Base-by-base conservation (phyloP, 179 eudicot species). In the Amaranthus tricolor region DNA sequence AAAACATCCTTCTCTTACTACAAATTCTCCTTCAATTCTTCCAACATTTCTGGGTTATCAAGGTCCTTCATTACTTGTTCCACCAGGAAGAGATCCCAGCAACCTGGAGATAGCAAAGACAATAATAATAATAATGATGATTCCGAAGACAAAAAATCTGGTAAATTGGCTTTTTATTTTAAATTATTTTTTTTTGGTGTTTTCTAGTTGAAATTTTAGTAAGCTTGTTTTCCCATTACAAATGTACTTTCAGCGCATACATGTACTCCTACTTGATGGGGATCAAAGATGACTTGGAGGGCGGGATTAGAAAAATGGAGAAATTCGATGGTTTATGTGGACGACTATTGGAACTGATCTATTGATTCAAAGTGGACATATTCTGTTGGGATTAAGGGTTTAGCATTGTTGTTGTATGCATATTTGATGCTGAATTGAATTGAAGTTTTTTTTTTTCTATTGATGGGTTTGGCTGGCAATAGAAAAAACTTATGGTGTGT, bases 51-150 rank as follows among this genome's bases (percentile, higher is more conserved):
- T 62, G 53, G 20, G 48, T 62, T 15, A 21, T 69, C 57, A 10
- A 24, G 75, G 8, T 68, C 82, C 16, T 81, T 79, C 75, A 71
- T 10, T 24, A 69, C 85, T 55, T 70, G 55, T 51, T 85, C 86
- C 66, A 76, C 87, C 16, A 73, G 24, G 60, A 73, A 71, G 43
- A 67, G 57, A 77, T 72, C 84, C 54, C 84, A 68, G 56, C 58
- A 75, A 57, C 79, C 82, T 31, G 76, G 60, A 49, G 70, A 67
- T 71, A 79, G 81, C 51, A 81, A 71, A 67, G 85, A 78, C 69
- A 24, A 64, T 69, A 44, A 82, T 69, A 44, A 62, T 64, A 24
- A 64, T 69, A 44, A 82, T 69, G 49, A 62, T 64, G 62, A 63
- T 49, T 59, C 83, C 45, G 78, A 79, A n/a, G 74, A 79, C 47